Evolutionary conservation across 768 basidiomycete genomes (phyloP).

Genomic region (Mycena indigotica): DNA sequence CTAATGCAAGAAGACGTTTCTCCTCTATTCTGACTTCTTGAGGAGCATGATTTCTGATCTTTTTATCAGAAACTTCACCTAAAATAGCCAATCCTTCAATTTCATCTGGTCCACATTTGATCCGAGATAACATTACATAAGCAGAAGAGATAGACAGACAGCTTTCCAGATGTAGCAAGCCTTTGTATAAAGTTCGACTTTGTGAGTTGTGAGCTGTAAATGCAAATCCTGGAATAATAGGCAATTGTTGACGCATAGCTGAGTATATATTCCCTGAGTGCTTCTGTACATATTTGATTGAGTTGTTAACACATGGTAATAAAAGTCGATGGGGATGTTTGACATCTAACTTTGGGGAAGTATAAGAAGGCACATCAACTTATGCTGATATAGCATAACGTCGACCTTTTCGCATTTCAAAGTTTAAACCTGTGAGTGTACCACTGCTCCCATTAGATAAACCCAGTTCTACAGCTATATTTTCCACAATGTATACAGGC

Average conservation of each 20-base stretch:
- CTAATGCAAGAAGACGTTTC: not conserved
- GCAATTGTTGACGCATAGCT: slow-evolving; percentile 12
- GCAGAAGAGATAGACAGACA: slow-evolving; percentile 10
- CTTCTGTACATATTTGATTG: not conserved
- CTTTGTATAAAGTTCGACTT: slow-evolving; percentile 15
- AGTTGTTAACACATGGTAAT: not conserved
- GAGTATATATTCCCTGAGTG: not conserved
- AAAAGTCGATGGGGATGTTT: slow-evolving; percentile 7
- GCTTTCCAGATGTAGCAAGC: slow-evolving; percentile 16
- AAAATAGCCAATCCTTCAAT: not conserved
- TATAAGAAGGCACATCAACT: slow-evolving; percentile 18
- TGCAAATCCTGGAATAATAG: slow-evolving; percentile 17
- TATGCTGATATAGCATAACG: slow-evolving; percentile 17
- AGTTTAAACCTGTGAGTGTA: slow-evolving; percentile 11
- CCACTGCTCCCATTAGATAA: slow-evolving; percentile 19
- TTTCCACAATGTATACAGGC: slow-evolving; percentile 21
- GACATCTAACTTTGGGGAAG: not conserved
- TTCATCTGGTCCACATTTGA: slow-evolving; percentile 11
- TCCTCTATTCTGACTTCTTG: not conserved
- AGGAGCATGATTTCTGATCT: not conserved
- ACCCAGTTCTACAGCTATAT: slow-evolving; percentile 23
- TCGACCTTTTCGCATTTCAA: slow-evolving; percentile 2
- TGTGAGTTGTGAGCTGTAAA: slow-evolving; percentile 21
- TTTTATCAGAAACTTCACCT: not conserved
- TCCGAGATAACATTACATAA: slow-evolving; percentile 23